Percentiles rank a stretch among this genome's conserved stretches.
phyloP scores from a whole-genome alignment of 2,329 filamentous ascomycete species.

The Ophiostoma ips region DNA sequence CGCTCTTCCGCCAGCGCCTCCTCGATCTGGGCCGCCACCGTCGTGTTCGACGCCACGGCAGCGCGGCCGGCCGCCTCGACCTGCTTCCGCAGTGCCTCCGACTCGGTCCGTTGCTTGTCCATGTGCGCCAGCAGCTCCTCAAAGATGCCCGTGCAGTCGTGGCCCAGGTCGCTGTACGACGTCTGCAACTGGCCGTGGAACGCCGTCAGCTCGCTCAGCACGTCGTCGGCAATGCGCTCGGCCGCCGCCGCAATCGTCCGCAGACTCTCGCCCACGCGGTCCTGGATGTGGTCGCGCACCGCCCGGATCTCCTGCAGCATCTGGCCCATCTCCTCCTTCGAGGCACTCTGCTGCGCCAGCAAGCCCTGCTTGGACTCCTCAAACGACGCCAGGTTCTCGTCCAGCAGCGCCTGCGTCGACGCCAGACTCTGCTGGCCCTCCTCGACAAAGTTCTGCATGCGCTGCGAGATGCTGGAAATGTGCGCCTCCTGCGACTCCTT shows the following conservation, averaged over 20 bases:
- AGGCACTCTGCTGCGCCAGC: conserved; percentile 49
- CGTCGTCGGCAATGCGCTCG: conserved; percentile 77
- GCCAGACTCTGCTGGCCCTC: conserved; percentile 61
- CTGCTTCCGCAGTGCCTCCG: conserved; percentile 56
- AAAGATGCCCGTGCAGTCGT: conserved; percentile 40
- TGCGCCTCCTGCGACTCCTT: conserved; percentile 58
- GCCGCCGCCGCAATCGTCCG: conserved; percentile 72
- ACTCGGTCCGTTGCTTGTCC: conserved; percentile 61
- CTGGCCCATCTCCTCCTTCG: conserved; percentile 78
- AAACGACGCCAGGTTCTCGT: conserved; percentile 55
- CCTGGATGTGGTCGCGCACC: conserved; percentile 79
- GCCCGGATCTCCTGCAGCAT: conserved; percentile 83
- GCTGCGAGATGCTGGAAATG: conserved; percentile 50
- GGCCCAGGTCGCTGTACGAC: conserved; percentile 5
- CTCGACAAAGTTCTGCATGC: conserved; percentile 65
- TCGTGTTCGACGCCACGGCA: conserved; percentile 53
- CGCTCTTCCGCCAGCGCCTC: conserved; percentile 64
- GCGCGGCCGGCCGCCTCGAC: conserved; percentile 55
- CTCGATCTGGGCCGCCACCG: conserved; percentile 52
- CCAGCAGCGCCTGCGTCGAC: conserved; percentile 54
- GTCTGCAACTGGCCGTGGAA: conserved; percentile 51
- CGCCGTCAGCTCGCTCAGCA: conserved; percentile 69
- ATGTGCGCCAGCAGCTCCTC: conserved; percentile 67
- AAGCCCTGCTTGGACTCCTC: conserved; percentile 32
- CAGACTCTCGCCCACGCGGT: conserved; percentile 70